These are phyloP conservation scores for Citrus reticulata DNA, from an alignment of 345 rosid genomes.

Conservation along the genomic window DNA sequence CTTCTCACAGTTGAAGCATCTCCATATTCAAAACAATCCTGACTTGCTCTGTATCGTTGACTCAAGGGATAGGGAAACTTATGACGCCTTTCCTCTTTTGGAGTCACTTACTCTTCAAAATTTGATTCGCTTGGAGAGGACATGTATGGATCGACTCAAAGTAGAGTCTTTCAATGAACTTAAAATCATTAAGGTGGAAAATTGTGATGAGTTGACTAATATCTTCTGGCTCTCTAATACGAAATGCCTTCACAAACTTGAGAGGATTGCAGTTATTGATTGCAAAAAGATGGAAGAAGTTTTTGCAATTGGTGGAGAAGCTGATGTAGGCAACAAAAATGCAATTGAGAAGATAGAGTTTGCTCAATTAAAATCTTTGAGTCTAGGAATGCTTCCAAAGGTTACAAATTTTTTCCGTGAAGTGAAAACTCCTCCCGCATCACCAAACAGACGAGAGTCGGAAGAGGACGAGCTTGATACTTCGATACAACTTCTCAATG, in stretches of 20 bases:
- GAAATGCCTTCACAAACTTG: conserved; percentile 1
- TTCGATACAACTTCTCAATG: background rate
- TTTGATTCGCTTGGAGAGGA: background rate
- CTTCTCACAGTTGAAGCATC: background rate
- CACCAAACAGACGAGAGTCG: background rate
- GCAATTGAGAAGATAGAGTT: background rate
- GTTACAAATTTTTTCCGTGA: background rate
- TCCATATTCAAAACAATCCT: background rate
- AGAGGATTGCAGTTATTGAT: too few relatives aligned
- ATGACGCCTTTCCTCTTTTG: conserved; percentile 3
- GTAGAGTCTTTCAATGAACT: too few relatives aligned
- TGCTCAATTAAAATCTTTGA: background rate
- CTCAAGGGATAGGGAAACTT: background rate
- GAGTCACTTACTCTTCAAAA: conserved; percentile 9
- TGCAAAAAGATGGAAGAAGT: too few relatives aligned
- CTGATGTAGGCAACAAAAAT: too few relatives aligned
- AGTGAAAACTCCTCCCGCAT: background rate
- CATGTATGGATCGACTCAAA: too few relatives aligned
- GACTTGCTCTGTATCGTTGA: background rate
- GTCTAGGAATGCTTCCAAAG: background rate
- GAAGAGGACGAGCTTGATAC: background rate
- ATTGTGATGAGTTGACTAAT: background rate
- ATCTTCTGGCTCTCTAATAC: conserved; percentile 10
- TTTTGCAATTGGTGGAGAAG: too few relatives aligned
- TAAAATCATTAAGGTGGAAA: background rate